Evolutionary conservation across 139 green algal species (phyloP).

Genomic region (Raphidocelis subcapitata): DNA sequence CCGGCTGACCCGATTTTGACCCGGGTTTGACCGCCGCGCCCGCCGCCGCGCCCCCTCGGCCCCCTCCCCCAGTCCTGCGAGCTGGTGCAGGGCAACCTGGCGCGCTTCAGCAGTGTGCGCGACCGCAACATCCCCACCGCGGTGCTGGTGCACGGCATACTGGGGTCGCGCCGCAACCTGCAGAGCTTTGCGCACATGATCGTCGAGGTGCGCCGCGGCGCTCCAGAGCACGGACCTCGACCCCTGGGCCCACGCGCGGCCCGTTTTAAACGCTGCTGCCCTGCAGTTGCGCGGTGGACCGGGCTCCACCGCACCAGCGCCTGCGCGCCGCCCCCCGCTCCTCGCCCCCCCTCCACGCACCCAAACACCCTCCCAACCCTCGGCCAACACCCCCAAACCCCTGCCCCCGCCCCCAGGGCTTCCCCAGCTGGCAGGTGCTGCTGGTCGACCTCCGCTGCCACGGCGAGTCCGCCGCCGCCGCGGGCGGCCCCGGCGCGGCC

Average conservation of each 20-base stretch:
- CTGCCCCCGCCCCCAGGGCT: too few species aligned
- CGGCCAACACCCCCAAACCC: too few species aligned
- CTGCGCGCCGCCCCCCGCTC: too few species aligned
- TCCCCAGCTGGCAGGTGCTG: constrained; percentile 87
- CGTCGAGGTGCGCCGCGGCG: constrained; percentile 49
- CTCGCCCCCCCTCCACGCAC: too few species aligned
- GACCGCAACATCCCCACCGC: constrained; percentile 66
- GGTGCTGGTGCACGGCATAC: constrained; percentile 94
- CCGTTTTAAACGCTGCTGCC: background rate
- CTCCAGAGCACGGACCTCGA: background rate
- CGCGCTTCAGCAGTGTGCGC: constrained; percentile 8
- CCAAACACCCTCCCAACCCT: too few species aligned
- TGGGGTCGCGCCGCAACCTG: constrained; percentile 88
- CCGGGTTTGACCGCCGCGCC: too few species aligned
- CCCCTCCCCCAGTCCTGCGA: constrained; percentile 1
- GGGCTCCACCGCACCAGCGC: background rate
- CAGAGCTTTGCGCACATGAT: constrained; percentile 71
- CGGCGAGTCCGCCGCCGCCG: constrained; percentile 67
- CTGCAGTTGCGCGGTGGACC: background rate
- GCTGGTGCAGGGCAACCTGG: constrained; percentile 23
- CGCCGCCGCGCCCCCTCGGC: too few species aligned
- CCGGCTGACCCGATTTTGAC: too few species aligned
- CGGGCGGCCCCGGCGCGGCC: background rate
- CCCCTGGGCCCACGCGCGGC: background rate
- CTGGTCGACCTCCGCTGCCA: constrained; percentile 93